These are phyloP conservation scores for Claviceps humidiphila DNA, from an alignment of 2,329 filamentous ascomycete genomes.

Conservation along the genomic window DNA sequence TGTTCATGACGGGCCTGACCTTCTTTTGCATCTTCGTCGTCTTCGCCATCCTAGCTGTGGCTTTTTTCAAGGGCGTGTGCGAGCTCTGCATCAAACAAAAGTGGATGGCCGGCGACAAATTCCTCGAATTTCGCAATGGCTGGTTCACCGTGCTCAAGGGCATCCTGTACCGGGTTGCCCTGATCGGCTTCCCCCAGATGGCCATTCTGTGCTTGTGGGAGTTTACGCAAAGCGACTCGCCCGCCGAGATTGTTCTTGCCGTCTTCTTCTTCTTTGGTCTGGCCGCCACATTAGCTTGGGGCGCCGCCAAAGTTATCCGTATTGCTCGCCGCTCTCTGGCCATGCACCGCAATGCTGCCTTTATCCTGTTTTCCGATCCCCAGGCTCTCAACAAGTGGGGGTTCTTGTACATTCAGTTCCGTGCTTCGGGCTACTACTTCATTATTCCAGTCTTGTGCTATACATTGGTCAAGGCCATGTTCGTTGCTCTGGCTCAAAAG, in stretches of 20 bases:
- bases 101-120: conserved; percentile 74
- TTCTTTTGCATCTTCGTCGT: conserved; percentile 82
- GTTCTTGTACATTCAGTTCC: conserved; percentile 94
- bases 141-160: conserved; percentile 90
- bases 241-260: conserved; percentile 74
- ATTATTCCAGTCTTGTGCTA: conserved; percentile 70
- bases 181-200: conserved; percentile 89
- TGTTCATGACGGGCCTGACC: conserved; percentile 81
- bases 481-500: conserved; percentile 69
- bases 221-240: conserved; percentile 72
- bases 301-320: conserved; percentile 75
- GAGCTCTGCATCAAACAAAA: conserved; percentile 62
- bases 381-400: conserved; percentile 93
- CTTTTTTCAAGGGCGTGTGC: conserved; percentile 67
- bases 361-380: conserved; percentile 95
- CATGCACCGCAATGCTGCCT: conserved; percentile 93
- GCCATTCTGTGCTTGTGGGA: conserved; percentile 87
- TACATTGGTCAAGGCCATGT: conserved; percentile 75
- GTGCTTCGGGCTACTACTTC: conserved; percentile 91
- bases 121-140: conserved; percentile 85
- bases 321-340: conserved; percentile 77
- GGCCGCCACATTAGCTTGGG: conserved; percentile 67
- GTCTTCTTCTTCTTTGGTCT: conserved; percentile 81
- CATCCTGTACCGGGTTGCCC: conserved; percentile 77
- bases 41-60: conserved; percentile 58